Evolutionary conservation across 768 basidiomycete species (phyloP).

Genomic region (Boletales sp.): DNA sequence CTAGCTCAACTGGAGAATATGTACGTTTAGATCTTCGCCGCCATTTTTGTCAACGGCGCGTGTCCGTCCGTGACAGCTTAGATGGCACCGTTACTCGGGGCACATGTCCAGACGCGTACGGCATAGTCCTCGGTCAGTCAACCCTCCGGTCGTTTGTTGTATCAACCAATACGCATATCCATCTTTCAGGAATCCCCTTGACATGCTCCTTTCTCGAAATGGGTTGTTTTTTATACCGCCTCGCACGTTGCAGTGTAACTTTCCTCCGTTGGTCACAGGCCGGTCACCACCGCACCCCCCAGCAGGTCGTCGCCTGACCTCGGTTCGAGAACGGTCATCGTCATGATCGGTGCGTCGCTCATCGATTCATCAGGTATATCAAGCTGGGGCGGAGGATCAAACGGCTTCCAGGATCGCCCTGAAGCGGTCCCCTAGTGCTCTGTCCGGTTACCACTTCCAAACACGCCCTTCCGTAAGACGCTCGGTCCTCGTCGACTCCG

Average conservation of each 20-base stretch:
- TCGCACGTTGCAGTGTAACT: constrained; percentile 59
- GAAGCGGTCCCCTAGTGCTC: constrained; percentile 62
- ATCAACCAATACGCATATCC: not conserved
- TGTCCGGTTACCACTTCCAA: constrained; percentile 75
- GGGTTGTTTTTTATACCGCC: constrained; percentile 71
- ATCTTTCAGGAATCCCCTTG: constrained; percentile 58
- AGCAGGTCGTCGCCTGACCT: not conserved
- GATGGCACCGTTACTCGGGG: constrained; percentile 56
- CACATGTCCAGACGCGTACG: constrained; percentile 78
- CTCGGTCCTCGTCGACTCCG: not conserved
- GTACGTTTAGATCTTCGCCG: constrained; percentile 55
- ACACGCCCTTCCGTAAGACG: constrained; percentile 57
- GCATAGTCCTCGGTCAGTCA: constrained; percentile 62
- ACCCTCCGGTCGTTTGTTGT: too few relatives aligned
- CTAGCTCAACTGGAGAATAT: not conserved
- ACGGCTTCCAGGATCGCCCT: constrained; percentile 61
- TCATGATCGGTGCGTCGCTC: constrained; percentile 77
- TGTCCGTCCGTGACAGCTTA: constrained; percentile 56
- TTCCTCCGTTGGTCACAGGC: constrained; percentile 85
- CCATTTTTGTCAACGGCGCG: constrained; percentile 76
- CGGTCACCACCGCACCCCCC: not conserved
- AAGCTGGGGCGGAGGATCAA: constrained; percentile 85
- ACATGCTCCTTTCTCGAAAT: constrained; percentile 81
- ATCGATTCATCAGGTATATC: constrained; percentile 67
- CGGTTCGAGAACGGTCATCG: constrained; percentile 62